Percentiles rank a stretch among this genome's conserved stretches.
These are phyloP conservation scores for Begonia masoniana DNA, from an alignment of 306 rosid species.

Conservation along the genomic window DNA sequence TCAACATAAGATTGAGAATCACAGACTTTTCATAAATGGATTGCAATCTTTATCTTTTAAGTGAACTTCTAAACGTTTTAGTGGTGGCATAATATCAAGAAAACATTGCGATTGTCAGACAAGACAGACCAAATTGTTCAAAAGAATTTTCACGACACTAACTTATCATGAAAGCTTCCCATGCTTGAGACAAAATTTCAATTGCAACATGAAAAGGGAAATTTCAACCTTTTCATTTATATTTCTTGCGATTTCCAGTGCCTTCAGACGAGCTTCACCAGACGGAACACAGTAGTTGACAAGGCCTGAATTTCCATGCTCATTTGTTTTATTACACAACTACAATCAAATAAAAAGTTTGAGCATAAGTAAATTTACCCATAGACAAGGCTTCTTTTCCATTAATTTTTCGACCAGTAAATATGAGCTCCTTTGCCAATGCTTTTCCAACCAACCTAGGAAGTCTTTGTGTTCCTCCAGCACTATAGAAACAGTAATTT, in stretches of 20 bases:
- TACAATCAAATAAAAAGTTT: neutral
- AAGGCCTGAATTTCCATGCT: conserved; percentile 38
- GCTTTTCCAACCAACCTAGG: conserved; percentile 86
- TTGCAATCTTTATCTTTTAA: no score
- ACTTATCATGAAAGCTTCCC: no score
- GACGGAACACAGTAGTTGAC: conserved; percentile 72
- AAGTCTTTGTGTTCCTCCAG: conserved; percentile 85
- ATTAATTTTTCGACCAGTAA: conserved; percentile 61
- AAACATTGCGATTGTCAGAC: no score
- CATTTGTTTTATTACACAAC: neutral
- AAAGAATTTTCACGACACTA: no score
- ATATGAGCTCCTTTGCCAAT: conserved; percentile 73
- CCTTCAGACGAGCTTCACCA: conserved; percentile 71
- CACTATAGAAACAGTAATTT: conserved; percentile 36
- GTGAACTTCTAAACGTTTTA: no score
- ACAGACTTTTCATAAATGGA: no score
- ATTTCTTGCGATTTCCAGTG: conserved; percentile 61
- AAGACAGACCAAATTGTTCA: no score
- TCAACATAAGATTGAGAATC: no score
- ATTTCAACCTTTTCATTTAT: conserved; percentile 61
- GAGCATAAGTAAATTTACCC: conserved; percentile 29
- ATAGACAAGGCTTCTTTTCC: conserved; percentile 64
- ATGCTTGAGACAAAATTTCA: no score
- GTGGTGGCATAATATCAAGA: no score
- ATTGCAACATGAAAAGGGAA: neutral